Evolutionary conservation across 371 early-diverging fungal species (phyloP).

Genomic region (Mucor lusitanicus): DNA sequence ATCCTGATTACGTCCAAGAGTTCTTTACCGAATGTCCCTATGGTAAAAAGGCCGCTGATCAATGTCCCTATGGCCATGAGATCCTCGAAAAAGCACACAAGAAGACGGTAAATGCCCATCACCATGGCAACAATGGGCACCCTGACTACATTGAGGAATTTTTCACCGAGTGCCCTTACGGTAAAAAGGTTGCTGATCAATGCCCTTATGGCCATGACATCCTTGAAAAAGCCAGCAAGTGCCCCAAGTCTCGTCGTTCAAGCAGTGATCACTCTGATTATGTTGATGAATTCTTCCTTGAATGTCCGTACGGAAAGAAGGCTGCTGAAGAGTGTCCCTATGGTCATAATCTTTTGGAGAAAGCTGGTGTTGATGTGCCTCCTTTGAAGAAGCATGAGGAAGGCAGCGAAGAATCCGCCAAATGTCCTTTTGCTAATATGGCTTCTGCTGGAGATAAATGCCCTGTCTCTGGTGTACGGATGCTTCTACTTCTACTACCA

Average conservation of each 20-base stretch:
- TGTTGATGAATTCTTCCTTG: slow-evolving; percentile 3
- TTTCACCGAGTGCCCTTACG: slow-evolving; percentile 16
- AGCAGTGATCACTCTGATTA: background rate
- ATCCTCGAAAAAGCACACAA: background rate
- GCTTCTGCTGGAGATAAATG: slow-evolving; percentile 1
- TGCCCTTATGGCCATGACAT: slow-evolving; percentile 8
- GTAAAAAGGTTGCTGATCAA: background rate
- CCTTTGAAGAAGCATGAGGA: slow-evolving; percentile 2
- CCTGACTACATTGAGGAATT: background rate
- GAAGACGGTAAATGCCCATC: background rate
- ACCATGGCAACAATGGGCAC: background rate
- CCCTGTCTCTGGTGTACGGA: background rate
- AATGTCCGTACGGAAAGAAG: slow-evolving; percentile 16
- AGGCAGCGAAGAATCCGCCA: background rate
- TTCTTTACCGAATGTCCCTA: slow-evolving; percentile 20
- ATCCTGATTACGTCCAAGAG: background rate
- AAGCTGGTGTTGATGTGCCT: background rate
- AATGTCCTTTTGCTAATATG: slow-evolving; percentile 8
- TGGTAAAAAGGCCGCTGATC: slow-evolving; percentile 1
- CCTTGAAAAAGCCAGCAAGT: slow-evolving; percentile 7
- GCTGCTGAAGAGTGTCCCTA: slow-evolving; percentile 17
- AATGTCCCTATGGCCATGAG: slow-evolving; percentile 19
- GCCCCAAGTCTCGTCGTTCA: background rate
- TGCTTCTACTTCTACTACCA: background rate
- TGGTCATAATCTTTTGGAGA: slow-evolving; percentile 9